phyloP scores from a whole-genome alignment of 805 yeast species.

The Citeromyces matritensis region DNA sequence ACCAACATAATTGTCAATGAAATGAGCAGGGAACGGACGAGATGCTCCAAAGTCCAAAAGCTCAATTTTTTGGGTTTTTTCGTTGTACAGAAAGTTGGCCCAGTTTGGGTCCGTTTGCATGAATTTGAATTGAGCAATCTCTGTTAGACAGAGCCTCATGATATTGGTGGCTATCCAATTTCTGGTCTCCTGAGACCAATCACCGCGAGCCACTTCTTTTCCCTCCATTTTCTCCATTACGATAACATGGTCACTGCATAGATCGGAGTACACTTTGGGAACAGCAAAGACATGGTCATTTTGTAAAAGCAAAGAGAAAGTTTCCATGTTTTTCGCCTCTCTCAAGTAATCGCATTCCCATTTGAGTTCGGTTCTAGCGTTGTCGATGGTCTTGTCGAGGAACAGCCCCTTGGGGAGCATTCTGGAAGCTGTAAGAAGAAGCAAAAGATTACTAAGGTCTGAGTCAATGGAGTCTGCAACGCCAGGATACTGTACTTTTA shows the following conservation, averaged over 20 bases:
- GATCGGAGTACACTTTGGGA: constrained; percentile 65
- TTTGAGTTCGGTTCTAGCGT: constrained; percentile 82
- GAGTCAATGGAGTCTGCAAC: constrained; percentile 89
- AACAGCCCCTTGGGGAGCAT: constrained; percentile 85
- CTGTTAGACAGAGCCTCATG: constrained; percentile 76
- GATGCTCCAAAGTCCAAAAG: constrained; percentile 94
- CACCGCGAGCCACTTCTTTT: constrained; percentile 61
- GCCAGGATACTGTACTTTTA: constrained; percentile 95
- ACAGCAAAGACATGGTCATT: constrained; percentile 57
- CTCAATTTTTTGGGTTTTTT: constrained; percentile 57
- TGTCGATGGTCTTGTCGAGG: constrained; percentile 81
- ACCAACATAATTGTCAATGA: constrained; percentile 52
- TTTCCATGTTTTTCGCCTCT: constrained; percentile 65
- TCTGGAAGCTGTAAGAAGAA: constrained; percentile 75
- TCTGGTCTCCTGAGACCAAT: constrained; percentile 58
- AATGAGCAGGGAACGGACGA: constrained; percentile 55
- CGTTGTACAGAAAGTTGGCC: constrained; percentile 90
- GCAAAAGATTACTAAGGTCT: constrained; percentile 72
- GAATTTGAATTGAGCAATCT: constrained; percentile 70
- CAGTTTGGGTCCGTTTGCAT: constrained; percentile 99
- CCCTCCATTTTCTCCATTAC: constrained; percentile 89
- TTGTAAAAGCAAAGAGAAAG: constrained; percentile 46
- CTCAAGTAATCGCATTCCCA: constrained; percentile 97
- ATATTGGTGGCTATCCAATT: constrained; percentile 76
- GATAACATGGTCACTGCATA: constrained; percentile 70